Percentiles rank a stretch among this genome's conserved stretches.
Evolutionary conservation across 208 protist genomes (phyloP).

Genomic region (Leishmania mexicana): DNA sequence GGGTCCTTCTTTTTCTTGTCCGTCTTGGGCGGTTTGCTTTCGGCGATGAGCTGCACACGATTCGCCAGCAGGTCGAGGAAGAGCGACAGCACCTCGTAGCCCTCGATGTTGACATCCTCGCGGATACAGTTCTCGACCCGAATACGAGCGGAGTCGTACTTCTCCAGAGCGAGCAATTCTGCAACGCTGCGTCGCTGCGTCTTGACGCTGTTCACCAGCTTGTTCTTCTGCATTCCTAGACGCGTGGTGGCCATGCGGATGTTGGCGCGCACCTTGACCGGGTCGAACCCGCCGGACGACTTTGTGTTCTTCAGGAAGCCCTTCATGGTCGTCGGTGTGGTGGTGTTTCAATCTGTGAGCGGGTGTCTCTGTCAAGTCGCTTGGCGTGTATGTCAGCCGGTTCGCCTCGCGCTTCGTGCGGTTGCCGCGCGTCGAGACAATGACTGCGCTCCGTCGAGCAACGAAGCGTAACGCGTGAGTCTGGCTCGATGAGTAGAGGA

Average conservation of each 20-base stretch:
- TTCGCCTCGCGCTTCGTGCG: background rate
- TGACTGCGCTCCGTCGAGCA: background rate
- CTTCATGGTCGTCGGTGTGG: constrained; percentile 27
- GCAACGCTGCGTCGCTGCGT: constrained; percentile 80
- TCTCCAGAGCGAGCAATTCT: constrained; percentile 82
- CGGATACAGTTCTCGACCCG: constrained; percentile 86
- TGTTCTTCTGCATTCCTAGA: constrained; percentile 89
- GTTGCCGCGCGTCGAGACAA: background rate
- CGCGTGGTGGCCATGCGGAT: constrained; percentile 87
- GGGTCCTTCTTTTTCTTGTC: constrained; percentile 51
- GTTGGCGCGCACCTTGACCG: constrained; percentile 71
- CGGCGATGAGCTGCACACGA: constrained; percentile 80
- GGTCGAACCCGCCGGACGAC: constrained; percentile 54
- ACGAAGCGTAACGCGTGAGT: too few relatives aligned
- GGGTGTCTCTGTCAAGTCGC: background rate
- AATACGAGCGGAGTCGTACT: constrained; percentile 92
- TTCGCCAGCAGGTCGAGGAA: constrained; percentile 87
- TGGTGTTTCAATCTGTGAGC: background rate
- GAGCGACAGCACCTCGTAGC: constrained; percentile 81
- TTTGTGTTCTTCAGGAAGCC: constrained; percentile 48
- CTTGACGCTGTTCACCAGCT: constrained; percentile 90
- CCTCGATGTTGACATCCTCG: constrained; percentile 89
- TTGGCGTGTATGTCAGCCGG: background rate
- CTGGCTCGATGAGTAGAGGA: too few relatives aligned
- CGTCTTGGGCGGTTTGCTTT: constrained; percentile 54